Evolutionary conservation across 257 asterid genomes (phyloP), one percentile per base, ranked within the genome.

Genomic region (Thymus mandschuricus): DNA sequence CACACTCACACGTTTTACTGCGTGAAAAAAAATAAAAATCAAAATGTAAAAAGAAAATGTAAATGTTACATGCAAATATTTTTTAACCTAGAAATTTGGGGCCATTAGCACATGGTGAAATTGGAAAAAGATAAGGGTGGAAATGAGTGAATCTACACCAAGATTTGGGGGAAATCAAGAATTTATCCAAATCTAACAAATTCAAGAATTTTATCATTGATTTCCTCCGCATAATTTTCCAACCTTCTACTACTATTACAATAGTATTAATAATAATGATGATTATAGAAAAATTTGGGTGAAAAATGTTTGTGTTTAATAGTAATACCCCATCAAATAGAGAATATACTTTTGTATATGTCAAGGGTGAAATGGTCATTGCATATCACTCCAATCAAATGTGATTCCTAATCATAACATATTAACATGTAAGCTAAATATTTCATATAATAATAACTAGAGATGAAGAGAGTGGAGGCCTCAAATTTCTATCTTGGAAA

Each of bases 1-100:
- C 62, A 41, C 77, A 79, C 72, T 55, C 71, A 65, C 82, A 65
- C 64, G 38, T 72, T 56, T 68, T 72, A 72, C 59, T 60, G 64
- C 30, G 71, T 61, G 67, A 62, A 71, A 75, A 75, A 44, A 44
- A 44, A 2, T 7, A 44, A 7, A 44, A 44, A 44, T 7, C 3
- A 8, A 44, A 38, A 38, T 38, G 7, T 10, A 10, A 3, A 43
- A 38, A 38, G 3, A 3, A 38, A 43, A 0, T 44, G 2, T 44
- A 3, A 44, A 7, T 44, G 5, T 44, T 44, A 38, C 41, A 38
- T 38, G 41, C 41, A 38, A 38, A 4, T 38, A 38, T 38, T 38
- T 38, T 62, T 40, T n/a, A 8, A 38, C 66, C 63, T 65, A 11
- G 80, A 44, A 65, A 55, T 49, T 21, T 52, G 74, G 65, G 27